Base-by-base conservation (phyloP, 2,329 filamentous ascomycete genomes). In the Ophiosphaerella narmari region DNA sequence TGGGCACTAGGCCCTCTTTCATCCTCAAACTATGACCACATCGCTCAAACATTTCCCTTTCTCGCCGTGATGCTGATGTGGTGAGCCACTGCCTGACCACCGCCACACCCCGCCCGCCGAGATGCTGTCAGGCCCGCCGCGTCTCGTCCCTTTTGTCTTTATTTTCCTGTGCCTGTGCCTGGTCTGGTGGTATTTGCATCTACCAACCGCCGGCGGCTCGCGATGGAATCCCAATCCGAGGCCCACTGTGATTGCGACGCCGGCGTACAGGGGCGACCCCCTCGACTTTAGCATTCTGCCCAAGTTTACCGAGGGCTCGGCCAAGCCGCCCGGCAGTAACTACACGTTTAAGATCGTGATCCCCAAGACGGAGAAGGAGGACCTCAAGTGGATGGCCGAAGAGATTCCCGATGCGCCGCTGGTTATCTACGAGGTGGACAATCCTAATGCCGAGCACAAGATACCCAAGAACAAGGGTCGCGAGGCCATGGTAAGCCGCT, bases 401-500 rank as follows among this genome's bases (percentile, higher is more conserved):
- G 70, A 74, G 54, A 59, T 73, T 5, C 66, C 66, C 1, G 65
- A 72, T 46, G 60, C 62, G 36, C 65, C 68, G 18, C 64, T 74
- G 9, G 75, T 78, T 9, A 65, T 82, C 11, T 84, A 84, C 57
- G 75, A 80, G 40, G 80, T 80, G 26, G 78, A 84, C 57, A 80
- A 83, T 52, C 75, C 76, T 2, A 67, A 70, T 21, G 68, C 81
- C 6, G 70, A 75, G 21, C 62, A 81, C 16, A 80, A 81, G 58
- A 74, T 81, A 0, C 80, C 81, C 5, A 77, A 77, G 60, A 85
- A 86, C 55, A 84, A 85, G 63, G 84, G 84, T 37, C 78, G 83
- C 60, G 84, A 87, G 67, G 81, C 82, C 21, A 85, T 86, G 68
- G 68, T 72, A 62, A 12, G 68, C 26, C 11, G 4, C 18, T 21